Base-by-base conservation (phyloP, 345 rosid genomes). In the Triadica sebifera region DNA sequence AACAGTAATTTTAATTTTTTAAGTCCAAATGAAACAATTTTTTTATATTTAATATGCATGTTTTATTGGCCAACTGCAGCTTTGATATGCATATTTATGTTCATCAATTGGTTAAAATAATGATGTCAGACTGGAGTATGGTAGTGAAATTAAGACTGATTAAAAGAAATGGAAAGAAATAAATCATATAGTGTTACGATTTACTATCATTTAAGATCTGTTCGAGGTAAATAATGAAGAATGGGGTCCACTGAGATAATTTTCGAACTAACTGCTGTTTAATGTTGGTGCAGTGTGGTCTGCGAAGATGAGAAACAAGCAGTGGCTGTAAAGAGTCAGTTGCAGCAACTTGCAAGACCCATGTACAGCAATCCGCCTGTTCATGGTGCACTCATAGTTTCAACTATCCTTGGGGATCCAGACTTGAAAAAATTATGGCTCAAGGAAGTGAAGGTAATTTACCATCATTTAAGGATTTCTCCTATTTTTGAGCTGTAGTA, bases 361-460 rank as follows among this genome's bases (percentile, higher is more conserved):
- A 91, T 92, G 98, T 94, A 94, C 87, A 94, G 98, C 79, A 94
- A 94, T 79, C 98, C 97, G 46, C 98, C 97, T 71, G 81, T 89
- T 67, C 95, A 91, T 78, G 98, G 98, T 75, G 95, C 97, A 43
- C 87, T 89, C 17, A 66, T 91, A 2, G 98, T 94, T 67, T 87
- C 97, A 45, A 89, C 87, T 67, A 86, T 94, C 63, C 95, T 94
- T 61, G 90, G 89, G 56, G 88, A 89, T 79, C 85, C 93, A 17
- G 90, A 85, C 61, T 82, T 94, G 83, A 94, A 94, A 86, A 80
- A 88, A 46, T 77, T 91, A 57, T 94, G 97, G 98, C 93, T 92
- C 13, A 85, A 89, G 85, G 97, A 92, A 84, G 98, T 94, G 43
- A 87, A 94, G 93, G 98, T 94, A 88, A 67, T 49, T 75, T 65